Conservation (phyloP, 495 filamentous ascomycete genomes). For the Trichoderma erinaceum region DNA sequence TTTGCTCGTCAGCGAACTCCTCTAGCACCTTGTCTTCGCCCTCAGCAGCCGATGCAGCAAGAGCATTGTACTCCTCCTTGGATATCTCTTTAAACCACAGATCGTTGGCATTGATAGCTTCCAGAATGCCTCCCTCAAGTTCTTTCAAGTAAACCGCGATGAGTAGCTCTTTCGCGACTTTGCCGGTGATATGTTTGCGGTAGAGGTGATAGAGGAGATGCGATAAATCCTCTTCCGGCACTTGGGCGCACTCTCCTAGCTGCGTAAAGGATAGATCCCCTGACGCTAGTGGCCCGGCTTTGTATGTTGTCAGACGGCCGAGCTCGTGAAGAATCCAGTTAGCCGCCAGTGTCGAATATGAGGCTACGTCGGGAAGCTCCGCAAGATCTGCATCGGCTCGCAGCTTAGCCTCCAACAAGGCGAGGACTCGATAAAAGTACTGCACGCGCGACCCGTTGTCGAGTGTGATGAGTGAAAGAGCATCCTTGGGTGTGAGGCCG, state of each 20-base stretch:
- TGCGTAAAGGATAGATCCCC: conserved; percentile 34
- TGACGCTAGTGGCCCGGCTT: conserved; percentile 28
- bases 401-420: conserved; percentile 34
- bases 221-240: conserved; percentile 57
- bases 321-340: conserved; percentile 85
- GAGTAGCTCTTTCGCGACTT: conserved; percentile 68
- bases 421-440: conserved; percentile 73
- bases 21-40: conserved; percentile 55
- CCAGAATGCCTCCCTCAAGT: conserved; percentile 41
- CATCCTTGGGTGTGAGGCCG: conserved; percentile 75
- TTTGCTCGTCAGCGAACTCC: conserved; percentile 61
- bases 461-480: conserved; percentile 68
- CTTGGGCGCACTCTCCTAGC: conserved; percentile 39
- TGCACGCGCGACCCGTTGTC: conserved; percentile 77
- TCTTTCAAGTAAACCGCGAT: conserved; percentile 45
- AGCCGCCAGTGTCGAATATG: conserved; percentile 40
- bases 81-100: conserved; percentile 61
- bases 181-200: conserved; percentile 63
- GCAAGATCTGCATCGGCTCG: conserved; percentile 33
- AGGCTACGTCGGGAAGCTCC: conserved; percentile 15
- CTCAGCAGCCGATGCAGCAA: conserved; percentile 47
- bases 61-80: conserved; percentile 49
- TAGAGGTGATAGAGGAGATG: conserved; percentile 60
- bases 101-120: conserved; percentile 58
- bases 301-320: conserved; percentile 55